Evolutionary conservation across 2,329 filamentous ascomycete genomes (phyloP), one percentile per base, ranked within the genome.

Genomic region (Thelonectria discophora): DNA sequence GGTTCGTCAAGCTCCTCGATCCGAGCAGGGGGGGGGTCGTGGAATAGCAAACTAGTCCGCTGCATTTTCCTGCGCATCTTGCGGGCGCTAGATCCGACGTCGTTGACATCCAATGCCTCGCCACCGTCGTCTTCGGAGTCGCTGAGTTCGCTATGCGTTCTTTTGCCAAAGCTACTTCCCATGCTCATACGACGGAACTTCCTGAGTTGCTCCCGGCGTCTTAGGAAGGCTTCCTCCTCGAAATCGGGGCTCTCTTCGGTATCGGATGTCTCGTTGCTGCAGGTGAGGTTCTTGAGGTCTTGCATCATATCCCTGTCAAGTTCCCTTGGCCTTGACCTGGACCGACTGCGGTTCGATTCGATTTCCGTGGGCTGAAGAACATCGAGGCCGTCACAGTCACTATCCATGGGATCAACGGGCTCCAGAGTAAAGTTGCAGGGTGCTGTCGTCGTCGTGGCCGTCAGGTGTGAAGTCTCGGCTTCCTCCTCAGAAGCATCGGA

Each of bases 1-100:
- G 83, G 83, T 71, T 85, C 83, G 15, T 85, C 83, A 1, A 83
- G 75, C 73, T 86, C 83, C 39, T 84, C 82, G 59, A 86, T 86
- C 39, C 80, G 77, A 11, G 81, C 81, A 50, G 78, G 77, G 11
- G 80, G 81, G 32, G 82, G 82, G 60, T 85, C 82, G 18, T 80
- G 77, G 64, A 84, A 83, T 24, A 80, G 76, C n/a, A 83, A 67
- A 62, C 77, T 78, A 46, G 81, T 80, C 42, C 80, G 79, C 37
- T 83, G 79, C 54, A 82, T 69, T 40, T 81, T 78, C 63, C 83
- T 79, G 55, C 79, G 78, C 60, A 84, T 73, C 27, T 82, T 79
- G 18, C 82, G 78, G 10, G 82, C 82, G 63, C 81, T 82, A 13
- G 79, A 82, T 13, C 81, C 82, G 10, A 77, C 77, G 18, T 79